A percentile compares a stretch with the other conserved stretches of the same genome.
Conservation (phyloP, 2,329 filamentous ascomycete genomes). For the Ophiostoma himal-ulmi region DNA sequence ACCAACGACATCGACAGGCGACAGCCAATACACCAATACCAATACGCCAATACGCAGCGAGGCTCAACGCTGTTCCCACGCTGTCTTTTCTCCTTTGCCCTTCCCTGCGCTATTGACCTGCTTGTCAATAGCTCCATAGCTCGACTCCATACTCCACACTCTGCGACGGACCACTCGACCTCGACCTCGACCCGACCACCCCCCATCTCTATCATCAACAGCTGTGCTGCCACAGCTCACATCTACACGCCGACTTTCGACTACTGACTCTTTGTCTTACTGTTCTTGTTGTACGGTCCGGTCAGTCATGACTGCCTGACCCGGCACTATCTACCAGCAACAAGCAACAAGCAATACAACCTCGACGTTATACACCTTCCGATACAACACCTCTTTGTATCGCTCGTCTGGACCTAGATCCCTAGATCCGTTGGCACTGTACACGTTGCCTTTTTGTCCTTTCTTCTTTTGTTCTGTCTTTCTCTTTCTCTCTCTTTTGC, state of each 20-base stretch:
- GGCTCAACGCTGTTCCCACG: too few species aligned
- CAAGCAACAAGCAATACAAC: not conserved
- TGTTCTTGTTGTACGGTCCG: not conserved
- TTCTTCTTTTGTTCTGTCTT: not conserved
- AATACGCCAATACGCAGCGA: not conserved
- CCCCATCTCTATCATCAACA: not conserved
- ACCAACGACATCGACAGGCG: not conserved
- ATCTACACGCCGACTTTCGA: not conserved
- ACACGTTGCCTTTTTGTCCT: not conserved
- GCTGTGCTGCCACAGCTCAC: not conserved
- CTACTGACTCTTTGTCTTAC: not conserved
- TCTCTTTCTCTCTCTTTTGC: not conserved
- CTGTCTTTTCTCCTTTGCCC: too few species aligned
- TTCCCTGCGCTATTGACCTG: not conserved
- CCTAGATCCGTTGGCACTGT: not conserved
- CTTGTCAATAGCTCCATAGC: not conserved
- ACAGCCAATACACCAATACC: not conserved
- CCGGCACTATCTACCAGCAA: not conserved
- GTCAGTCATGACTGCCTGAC: not conserved
- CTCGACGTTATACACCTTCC: not conserved
- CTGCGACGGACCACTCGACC: not conserved
- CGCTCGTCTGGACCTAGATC: not conserved
- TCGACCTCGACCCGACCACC: not conserved
- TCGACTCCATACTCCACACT: not conserved
- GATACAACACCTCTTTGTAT: slow-evolving; percentile 13